Conservation (phyloP, 1,139 yeast genomes). For the Sugiyamaella grinbergsii region DNA sequence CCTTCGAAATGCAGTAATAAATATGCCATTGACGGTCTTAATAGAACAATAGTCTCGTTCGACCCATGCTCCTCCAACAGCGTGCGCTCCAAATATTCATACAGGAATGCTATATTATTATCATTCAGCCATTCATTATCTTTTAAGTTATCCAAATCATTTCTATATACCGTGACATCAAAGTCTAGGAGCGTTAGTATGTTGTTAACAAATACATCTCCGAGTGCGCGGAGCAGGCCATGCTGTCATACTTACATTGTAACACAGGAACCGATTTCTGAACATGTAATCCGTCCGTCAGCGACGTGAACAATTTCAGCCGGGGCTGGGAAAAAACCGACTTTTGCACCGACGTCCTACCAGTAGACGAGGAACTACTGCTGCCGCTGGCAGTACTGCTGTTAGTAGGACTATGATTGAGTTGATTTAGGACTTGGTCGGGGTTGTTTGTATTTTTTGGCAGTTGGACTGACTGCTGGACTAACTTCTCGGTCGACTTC, state of each 20-base stretch:
- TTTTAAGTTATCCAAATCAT: slow-evolving; percentile 50
- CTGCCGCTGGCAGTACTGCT: not conserved
- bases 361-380: no score
- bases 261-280: slow-evolving; percentile 24
- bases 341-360: no score
- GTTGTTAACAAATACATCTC: no score
- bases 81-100: slow-evolving; percentile 55
- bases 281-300: slow-evolving; percentile 5
- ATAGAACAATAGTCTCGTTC: slow-evolving; percentile 35
- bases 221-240: not conserved
- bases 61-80: slow-evolving; percentile 21
- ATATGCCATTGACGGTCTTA: slow-evolving; percentile 48
- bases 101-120: slow-evolving; percentile 64
- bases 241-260: slow-evolving; percentile 23
- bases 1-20: slow-evolving; percentile 41
- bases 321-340: slow-evolving; percentile 6
- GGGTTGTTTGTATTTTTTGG: no score
- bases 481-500: no score
- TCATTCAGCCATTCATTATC: slow-evolving; percentile 75
- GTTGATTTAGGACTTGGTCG: no score
- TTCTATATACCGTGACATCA: slow-evolving; percentile 49
- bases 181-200: slow-evolving; percentile 32
- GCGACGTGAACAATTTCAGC: slow-evolving; percentile 1
- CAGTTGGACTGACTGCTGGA: no score
- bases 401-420: no score